Evolutionary conservation across 2,329 filamentous ascomycete genomes (phyloP).

Genomic region (Neocucurbitaria cava): DNA sequence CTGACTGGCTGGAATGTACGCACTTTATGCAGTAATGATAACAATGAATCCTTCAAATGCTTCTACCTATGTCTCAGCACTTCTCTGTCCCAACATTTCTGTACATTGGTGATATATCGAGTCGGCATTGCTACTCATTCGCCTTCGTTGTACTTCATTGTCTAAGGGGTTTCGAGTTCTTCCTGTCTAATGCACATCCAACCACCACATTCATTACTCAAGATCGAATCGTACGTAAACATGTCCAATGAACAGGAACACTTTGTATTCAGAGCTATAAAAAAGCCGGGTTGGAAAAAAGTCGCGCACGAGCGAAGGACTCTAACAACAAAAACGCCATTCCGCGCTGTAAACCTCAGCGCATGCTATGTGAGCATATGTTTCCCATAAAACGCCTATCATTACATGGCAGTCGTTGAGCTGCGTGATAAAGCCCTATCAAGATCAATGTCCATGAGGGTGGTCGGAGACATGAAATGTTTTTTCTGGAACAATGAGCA

Average conservation of each 20-base stretch:
- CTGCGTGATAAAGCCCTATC: background rate
- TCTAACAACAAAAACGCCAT: conserved; percentile 12
- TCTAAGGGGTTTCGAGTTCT: no score
- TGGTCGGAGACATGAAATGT: no score
- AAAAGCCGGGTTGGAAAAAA: background rate
- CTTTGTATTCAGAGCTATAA: conserved; percentile 2
- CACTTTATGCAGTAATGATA: background rate
- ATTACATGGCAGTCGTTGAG: conserved; percentile 13
- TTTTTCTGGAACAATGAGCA: no score
- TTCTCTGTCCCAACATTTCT: no score
- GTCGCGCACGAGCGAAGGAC: conserved; percentile 4
- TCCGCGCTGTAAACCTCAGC: conserved; percentile 11
- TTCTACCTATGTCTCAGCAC: no score
- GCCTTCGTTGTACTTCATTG: background rate
- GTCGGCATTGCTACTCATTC: no score
- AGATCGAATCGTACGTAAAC: no score
- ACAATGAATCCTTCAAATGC: background rate
- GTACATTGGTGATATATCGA: no score
- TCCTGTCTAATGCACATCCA: no score
- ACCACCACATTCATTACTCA: no score
- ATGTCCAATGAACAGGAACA: no score
- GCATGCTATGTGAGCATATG: conserved; percentile 5
- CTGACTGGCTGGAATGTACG: background rate
- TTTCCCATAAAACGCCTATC: conserved; percentile 15
- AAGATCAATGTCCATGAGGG: background rate